These are phyloP conservation scores for Porphyrellus cyaneotinctus DNA, from an alignment of 768 basidiomycete genomes.

Conservation along the genomic window DNA sequence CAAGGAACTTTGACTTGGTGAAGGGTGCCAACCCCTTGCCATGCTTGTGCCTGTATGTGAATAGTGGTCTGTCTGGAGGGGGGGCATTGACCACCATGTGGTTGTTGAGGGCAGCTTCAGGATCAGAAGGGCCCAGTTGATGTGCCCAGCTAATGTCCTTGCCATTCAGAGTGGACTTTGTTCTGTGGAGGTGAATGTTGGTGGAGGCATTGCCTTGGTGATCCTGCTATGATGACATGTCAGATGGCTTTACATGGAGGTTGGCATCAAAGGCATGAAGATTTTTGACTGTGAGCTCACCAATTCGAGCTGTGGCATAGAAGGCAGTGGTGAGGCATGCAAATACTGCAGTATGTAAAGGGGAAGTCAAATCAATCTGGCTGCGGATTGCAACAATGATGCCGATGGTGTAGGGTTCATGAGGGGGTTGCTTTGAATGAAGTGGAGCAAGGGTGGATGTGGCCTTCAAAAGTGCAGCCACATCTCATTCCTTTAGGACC, in stretches of 20 bases:
- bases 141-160: neutral
- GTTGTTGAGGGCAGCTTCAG: neutral
- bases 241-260: no score
- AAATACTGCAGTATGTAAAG: neutral
- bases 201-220: no score
- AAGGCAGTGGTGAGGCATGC: neutral
- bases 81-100: neutral
- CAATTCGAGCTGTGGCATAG: no score
- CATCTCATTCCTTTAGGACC: slow-evolving; percentile 8
- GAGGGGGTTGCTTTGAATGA: neutral
- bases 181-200: neutral
- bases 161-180: neutral
- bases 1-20: neutral
- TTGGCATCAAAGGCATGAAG: no score
- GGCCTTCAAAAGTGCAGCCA: slow-evolving; percentile 14
- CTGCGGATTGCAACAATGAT: neutral
- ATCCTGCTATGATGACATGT: no score
- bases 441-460: slow-evolving; percentile 7
- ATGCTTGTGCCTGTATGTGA: neutral
- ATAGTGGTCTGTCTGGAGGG: neutral
- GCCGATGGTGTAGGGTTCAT: slow-evolving; percentile 13
- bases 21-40: neutral
- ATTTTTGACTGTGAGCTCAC: neutral
- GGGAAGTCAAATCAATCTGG: neutral
- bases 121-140: neutral